Evolutionary conservation across 2,329 filamentous ascomycete species (phyloP), one percentile per base, ranked within the genome.

Genomic region (Atkinsonella texensis): DNA sequence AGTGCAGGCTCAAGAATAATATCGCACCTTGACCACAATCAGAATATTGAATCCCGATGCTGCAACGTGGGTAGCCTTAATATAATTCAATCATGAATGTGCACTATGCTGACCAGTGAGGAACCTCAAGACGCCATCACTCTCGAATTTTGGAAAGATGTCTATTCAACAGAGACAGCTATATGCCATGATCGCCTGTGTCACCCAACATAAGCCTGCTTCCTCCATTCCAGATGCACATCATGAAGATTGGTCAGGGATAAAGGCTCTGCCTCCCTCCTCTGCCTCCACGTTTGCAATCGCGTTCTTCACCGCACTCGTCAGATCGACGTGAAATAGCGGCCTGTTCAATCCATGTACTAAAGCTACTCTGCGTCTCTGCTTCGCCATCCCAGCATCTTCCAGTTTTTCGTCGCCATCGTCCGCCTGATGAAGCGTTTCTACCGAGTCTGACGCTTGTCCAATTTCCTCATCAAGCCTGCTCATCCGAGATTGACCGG

Each of bases 321-420:
- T 93, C 49, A 97, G 70, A 65, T 97, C 93, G 50, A 95, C 80
- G 64, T 98, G 93, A 78, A 98, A 97, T 58, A 96, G 78, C 4
- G 93, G 91, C 59, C 87, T 74, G 67, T 95, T 93, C 56, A 94
- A 71, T n/a, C 91, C 87, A 58, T 90, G 85, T 15, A 97, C 83
- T 4, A 87, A 77, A 1, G 85, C 83, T 31, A 64, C 76, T 58
- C 73, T 76, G 61, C 75, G 74, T 51, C 67, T 70, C 35, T 62
- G 55, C 50, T 62, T 57, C 15, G 53, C 17, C 23, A 41, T 20
- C 7, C 42, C 49, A 33, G 45, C 45, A 8, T 38, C 41, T 13
- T 64, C 64, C 38, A 73, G 63, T 53, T 72, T 71, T 55, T 72
- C 72, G 51, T 73, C 67, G 33, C 31, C 72, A 52, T 72, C 68